phyloP scores from a whole-genome alignment of 352 stramenopile species.

The Globisporangium nagaii region DNA sequence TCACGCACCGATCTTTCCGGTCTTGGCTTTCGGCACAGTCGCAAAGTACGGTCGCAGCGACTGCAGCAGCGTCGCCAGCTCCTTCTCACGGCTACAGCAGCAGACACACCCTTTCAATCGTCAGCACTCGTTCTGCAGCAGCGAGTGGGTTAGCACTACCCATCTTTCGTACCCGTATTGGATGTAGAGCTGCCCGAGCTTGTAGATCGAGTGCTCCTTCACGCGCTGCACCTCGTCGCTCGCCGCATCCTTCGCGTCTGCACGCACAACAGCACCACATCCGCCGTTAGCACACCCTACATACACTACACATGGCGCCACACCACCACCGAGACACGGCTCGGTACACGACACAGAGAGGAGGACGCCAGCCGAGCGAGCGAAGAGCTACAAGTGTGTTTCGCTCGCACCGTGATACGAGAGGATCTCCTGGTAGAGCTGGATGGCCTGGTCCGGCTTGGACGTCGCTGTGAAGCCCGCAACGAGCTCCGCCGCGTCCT shows the following conservation, averaged over 20 bases:
- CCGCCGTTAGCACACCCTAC: background rate
- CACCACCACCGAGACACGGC: no score
- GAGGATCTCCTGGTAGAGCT: slow-evolving; percentile 66
- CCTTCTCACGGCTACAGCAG: slow-evolving; percentile 68
- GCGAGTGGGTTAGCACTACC: background rate
- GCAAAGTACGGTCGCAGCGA: slow-evolving; percentile 93
- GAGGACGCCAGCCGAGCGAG: background rate
- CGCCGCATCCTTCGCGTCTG: slow-evolving; percentile 49
- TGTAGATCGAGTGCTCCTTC: slow-evolving; percentile 96
- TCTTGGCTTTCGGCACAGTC: slow-evolving; percentile 96
- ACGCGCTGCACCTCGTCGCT: slow-evolving; percentile 83
- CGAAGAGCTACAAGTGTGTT: background rate
- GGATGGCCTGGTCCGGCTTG: slow-evolving; percentile 46
- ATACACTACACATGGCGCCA: no score
- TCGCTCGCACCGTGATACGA: slow-evolving; percentile 34
- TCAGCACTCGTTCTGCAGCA: background rate
- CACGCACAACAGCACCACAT: background rate
- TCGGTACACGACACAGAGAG: slow-evolving; percentile 1
- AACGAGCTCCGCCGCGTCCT: slow-evolving; percentile 60
- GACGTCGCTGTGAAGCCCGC: slow-evolving; percentile 23
- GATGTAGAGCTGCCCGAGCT: slow-evolving; percentile 90
- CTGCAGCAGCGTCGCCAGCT: slow-evolving; percentile 80
- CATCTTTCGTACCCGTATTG: slow-evolving; percentile 48
- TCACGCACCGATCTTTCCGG: slow-evolving; percentile 93
- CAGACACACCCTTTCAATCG: background rate